These are phyloP conservation scores for Corymbia citriodora DNA, from an alignment of 441 rosid species.

Conservation along the genomic window DNA sequence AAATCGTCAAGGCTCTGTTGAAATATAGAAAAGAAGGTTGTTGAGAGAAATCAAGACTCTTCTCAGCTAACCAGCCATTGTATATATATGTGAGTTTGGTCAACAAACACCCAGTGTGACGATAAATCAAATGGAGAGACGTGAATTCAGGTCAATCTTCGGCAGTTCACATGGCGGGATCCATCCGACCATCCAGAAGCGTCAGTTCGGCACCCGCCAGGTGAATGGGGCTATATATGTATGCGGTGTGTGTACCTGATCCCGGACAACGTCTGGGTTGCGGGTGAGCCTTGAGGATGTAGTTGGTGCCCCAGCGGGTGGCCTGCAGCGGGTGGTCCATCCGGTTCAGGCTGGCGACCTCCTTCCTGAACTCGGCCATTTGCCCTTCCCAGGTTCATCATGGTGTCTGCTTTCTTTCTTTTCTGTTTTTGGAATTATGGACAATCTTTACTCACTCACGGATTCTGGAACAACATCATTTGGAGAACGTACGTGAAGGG, in stretches of 20 bases:
- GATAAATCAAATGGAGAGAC: not conserved
- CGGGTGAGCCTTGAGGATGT: slow-evolving; percentile 71
- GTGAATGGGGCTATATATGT: too few relatives aligned
- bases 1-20: not conserved
- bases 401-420: too few relatives aligned
- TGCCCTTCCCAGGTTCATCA: slow-evolving; percentile 81
- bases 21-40: not conserved
- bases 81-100: not conserved
- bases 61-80: not conserved
- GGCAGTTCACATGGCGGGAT: not conserved
- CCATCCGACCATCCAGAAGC: not conserved
- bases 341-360: slow-evolving; percentile 45
- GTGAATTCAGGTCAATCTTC: not conserved
- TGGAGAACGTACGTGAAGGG: too few relatives aligned
- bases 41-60: not conserved
- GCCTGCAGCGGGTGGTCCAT: slow-evolving; percentile 33
- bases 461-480: too few relatives aligned
- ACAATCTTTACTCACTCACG: too few relatives aligned
- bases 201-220: too few relatives aligned
- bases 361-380: slow-evolving; percentile 51
- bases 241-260: not conserved
- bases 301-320: slow-evolving; percentile 53
- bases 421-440: too few relatives aligned
- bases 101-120: not conserved
- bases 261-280: slow-evolving; percentile 45